Evolutionary conservation across 768 basidiomycete species (phyloP).

Genomic region (Trametes cingulata): DNA sequence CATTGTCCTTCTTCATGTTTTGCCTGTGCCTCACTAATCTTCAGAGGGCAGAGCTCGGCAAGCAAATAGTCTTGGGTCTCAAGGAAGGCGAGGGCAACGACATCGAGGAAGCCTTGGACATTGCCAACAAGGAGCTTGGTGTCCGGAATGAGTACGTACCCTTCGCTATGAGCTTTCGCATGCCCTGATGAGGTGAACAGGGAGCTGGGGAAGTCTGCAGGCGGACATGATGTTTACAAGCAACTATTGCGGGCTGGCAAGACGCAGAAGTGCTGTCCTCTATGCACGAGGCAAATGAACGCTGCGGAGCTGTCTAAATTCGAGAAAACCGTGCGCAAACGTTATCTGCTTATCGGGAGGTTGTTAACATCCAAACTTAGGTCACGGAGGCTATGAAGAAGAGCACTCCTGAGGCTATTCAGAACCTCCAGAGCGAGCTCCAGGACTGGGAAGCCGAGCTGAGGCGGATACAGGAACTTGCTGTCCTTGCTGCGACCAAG

Average conservation of each 20-base stretch:
- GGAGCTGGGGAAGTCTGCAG: constrained; percentile 31
- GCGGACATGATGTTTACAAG: constrained; percentile 51
- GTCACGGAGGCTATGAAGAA: constrained; percentile 63
- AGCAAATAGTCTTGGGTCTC: constrained; percentile 41
- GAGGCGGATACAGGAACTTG: constrained; percentile 54
- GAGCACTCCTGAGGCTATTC: constrained; percentile 47
- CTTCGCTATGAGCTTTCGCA: background rate
- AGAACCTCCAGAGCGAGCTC: constrained; percentile 48
- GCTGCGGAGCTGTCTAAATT: constrained; percentile 57
- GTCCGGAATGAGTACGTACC: constrained; percentile 44
- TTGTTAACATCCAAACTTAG: constrained; percentile 38
- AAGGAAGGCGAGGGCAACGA: constrained; percentile 29
- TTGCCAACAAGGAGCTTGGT: constrained; percentile 45
- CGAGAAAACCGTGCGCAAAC: constrained; percentile 60
- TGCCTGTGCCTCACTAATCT: background rate
- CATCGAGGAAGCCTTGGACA: constrained; percentile 51
- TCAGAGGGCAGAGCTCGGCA: constrained; percentile 48
- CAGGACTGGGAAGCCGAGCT: constrained; percentile 62
- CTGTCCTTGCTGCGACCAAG: constrained; percentile 55
- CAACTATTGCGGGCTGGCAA: constrained; percentile 57
- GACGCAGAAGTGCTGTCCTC: constrained; percentile 67
- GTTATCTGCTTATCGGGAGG: background rate
- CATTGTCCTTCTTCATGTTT: constrained; percentile 12
- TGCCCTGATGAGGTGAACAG: constrained; percentile 29
- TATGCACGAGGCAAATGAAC: constrained; percentile 72